Evolutionary conservation across 2,329 filamentous ascomycete genomes (phyloP), one percentile per base, ranked within the genome.

Genomic region (Annulohypoxylon truncatum): DNA sequence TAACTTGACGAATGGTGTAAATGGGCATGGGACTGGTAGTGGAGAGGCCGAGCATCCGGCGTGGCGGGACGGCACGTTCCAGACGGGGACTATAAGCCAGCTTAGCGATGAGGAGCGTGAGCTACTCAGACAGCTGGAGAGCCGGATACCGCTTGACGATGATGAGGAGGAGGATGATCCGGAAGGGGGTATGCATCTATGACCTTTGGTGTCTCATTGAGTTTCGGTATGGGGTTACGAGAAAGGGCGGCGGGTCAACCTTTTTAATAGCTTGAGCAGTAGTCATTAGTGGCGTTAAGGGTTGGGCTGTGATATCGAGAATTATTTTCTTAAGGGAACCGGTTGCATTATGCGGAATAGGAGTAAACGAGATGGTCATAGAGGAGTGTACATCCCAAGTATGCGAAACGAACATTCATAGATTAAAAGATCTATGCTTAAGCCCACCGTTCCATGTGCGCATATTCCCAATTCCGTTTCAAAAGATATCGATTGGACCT

Each of bases 1-100:
- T n/a, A 54, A 53, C 20, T 13, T 51, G 18, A 67, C 70, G 12
- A 74, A 73, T n/a, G 72, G 73, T 0, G 71, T 74, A 7, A 75
- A 76, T 13, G 75, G 74, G 4, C 67, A 72, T 50, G 65, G 52
- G 22, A 54, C 66, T 26, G 29, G 12, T 26, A 28, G 12, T 28
- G 61, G 46, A 7, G 62, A 66, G 31, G 46, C 26, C 20, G 53
- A 59, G 18, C 73, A 61, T 58, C 79, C 82, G 42, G 82, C 88
- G 0, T 90, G 88, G 88, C 81, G 75, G 26, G 88, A 90, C 72
- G 88, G 88, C 22, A 90, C 88, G 0, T 90, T 90, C 72, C 84
- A 87, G 74, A 87, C 84, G 1, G 88, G 88, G 8, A 83, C 82
- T 12, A 83, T 90, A 71, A 80, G 83, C 8, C 82, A 82, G 29